Conservation (phyloP, 116 monocot genomes). For the Zostera marina region DNA sequence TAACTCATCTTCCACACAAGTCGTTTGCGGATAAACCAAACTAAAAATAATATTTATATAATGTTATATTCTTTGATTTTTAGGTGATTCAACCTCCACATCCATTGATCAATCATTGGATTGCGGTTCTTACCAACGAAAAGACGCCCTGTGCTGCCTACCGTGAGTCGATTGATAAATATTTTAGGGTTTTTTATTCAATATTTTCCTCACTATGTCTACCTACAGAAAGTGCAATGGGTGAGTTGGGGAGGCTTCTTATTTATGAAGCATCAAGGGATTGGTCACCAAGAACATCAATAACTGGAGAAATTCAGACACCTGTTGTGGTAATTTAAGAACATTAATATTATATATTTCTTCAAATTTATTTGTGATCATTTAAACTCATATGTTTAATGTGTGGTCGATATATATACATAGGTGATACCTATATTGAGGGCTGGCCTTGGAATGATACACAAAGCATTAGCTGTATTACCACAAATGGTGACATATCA, state of each 20-base stretch:
- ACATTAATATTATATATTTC: neutral
- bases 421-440: slow-evolving; percentile 93
- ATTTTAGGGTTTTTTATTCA: too few relatives aligned
- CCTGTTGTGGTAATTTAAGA: slow-evolving; percentile 47
- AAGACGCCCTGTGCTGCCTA: slow-evolving; percentile 71
- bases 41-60: too few relatives aligned
- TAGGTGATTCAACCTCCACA: slow-evolving; percentile 93
- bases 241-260: slow-evolving; percentile 83
- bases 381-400: too few relatives aligned
- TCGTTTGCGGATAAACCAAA: too few relatives aligned
- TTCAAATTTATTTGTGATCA: too few relatives aligned
- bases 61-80: too few relatives aligned
- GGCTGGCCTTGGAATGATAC: slow-evolving; percentile 87
- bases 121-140: slow-evolving; percentile 80
- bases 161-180: slow-evolving; percentile 26
- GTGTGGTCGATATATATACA: too few relatives aligned
- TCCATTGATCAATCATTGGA: slow-evolving; percentile 92
- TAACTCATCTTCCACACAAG: too few relatives aligned
- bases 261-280: slow-evolving; percentile 98
- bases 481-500: slow-evolving; percentile 93
- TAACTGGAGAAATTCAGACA: slow-evolving; percentile 68
- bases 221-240: slow-evolving; percentile 72
- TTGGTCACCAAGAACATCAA: slow-evolving; percentile 91
- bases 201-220: too few relatives aligned
- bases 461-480: slow-evolving; percentile 67